Conservation (phyloP, 2,329 filamentous ascomycete genomes). For the Alternaria tenuissima region DNA sequence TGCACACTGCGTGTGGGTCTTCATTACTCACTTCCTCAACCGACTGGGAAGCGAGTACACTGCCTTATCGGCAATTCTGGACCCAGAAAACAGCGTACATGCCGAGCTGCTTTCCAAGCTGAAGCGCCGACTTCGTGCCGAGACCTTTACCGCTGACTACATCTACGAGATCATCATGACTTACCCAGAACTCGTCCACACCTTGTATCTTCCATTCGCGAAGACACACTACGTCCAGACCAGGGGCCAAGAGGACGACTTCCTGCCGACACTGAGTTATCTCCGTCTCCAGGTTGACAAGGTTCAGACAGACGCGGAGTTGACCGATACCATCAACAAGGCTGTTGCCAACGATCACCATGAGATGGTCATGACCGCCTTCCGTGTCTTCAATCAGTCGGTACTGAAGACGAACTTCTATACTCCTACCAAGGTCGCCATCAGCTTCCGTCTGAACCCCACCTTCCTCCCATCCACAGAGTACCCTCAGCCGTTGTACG, state of each 20-base stretch:
- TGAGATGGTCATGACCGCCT: conserved; percentile 96
- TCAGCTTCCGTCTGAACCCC: conserved; percentile 94
- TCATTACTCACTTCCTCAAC: conserved; percentile 97
- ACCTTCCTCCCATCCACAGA: conserved; percentile 88
- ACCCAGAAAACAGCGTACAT: conserved; percentile 81
- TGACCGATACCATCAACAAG: conserved; percentile 52
- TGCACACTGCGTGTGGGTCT: conserved; percentile 96
- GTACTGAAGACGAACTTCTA: conserved; percentile 98
- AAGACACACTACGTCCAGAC: conserved; percentile 81
- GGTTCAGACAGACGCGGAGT: conserved; percentile 53
- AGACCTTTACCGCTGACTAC: conserved; percentile 98
- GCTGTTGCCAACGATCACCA: conserved; percentile 81
- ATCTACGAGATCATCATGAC: conserved; percentile 96
- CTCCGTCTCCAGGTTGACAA: conserved; percentile 72
- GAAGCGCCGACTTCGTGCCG: conserved; percentile 91
- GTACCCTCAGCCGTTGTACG: conserved; percentile 92
- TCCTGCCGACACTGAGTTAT: conserved; percentile 74
- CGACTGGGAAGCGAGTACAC: conserved; percentile 90
- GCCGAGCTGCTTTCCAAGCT: conserved; percentile 90
- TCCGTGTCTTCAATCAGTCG: conserved; percentile 92
- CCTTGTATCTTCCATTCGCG: conserved; percentile 90
- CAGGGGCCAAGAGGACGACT: conserved; percentile 70
- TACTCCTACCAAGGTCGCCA: conserved; percentile 96
- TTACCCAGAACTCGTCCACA: conserved; percentile 86
- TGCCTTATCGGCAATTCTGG: conserved; percentile 81